phyloP scores from a whole-genome alignment of 805 yeast species.

The Wickerhamiella cacticola region DNA sequence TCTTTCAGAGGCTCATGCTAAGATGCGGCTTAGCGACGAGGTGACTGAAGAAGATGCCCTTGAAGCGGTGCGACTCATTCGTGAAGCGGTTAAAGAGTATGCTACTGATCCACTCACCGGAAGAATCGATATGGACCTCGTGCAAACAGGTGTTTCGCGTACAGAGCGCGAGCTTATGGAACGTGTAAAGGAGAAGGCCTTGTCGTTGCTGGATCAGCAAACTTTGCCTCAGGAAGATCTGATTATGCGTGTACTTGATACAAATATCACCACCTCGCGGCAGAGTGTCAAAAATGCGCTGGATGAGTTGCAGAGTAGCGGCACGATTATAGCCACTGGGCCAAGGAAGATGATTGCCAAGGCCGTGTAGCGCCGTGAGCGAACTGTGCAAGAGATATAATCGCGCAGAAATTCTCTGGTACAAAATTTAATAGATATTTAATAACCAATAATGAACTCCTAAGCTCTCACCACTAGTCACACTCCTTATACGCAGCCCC shows the following conservation, averaged over 20 bases:
- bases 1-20: slow-evolving; percentile 92
- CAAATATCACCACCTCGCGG: slow-evolving; percentile 5
- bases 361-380: background rate
- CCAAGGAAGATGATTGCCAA: background rate
- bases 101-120: slow-evolving; percentile 98
- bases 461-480: no score
- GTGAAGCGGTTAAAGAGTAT: slow-evolving; percentile 90
- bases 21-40: slow-evolving; percentile 64
- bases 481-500: no score
- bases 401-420: no score
- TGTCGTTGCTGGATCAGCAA: slow-evolving; percentile 14
- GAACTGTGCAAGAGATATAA: no score
- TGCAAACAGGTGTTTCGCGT: slow-evolving; percentile 60
- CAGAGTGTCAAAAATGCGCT: slow-evolving; percentile 4
- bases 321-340: slow-evolving; percentile 5
- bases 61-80: slow-evolving; percentile 87
- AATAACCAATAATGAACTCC: no score
- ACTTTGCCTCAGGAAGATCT: slow-evolving; percentile 20
- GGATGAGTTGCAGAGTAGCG: slow-evolving; percentile 11
- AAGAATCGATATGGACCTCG: slow-evolving; percentile 90
- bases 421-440: no score
- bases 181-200: slow-evolving; percentile 16
- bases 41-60: slow-evolving; percentile 75
- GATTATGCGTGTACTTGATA: slow-evolving; percentile 17
- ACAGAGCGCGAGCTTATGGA: slow-evolving; percentile 8